Percentiles rank a stretch among this genome's conserved stretches.
Conservation (phyloP, 768 basidiomycete genomes). For the Tricholoma sp. region DNA sequence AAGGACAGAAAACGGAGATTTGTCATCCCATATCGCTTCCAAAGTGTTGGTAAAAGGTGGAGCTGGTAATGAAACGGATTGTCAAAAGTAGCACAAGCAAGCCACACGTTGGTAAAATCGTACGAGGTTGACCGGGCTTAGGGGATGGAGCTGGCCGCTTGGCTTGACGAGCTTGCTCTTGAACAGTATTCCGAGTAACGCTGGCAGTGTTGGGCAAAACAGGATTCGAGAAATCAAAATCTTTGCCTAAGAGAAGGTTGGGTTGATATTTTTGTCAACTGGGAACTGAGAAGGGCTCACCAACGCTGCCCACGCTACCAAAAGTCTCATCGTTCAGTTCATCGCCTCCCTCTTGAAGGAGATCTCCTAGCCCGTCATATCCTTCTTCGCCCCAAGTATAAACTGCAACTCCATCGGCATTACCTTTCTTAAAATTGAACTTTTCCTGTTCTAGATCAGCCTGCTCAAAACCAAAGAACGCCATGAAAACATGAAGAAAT, state of each 20-base stretch:
- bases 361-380: conserved; percentile 86
- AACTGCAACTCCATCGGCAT: conserved; percentile 75
- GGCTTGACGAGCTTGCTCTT: conserved; percentile 19
- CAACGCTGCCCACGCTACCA: conserved; percentile 63
- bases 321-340: conserved; percentile 98
- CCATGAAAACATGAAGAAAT: conserved; percentile 47
- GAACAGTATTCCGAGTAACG: conserved; percentile 12
- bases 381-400: conserved; percentile 91
- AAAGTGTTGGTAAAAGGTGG: conserved; percentile 43
- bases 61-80: conserved; percentile 21
- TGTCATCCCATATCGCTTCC: conserved; percentile 81
- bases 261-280: conserved; percentile 5
- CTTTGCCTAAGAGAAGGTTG: conserved; percentile 55
- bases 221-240: conserved; percentile 79
- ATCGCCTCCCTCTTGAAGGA: conserved; percentile 84
- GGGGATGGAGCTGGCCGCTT: conserved; percentile 14
- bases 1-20: conserved; percentile 67
- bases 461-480: conserved; percentile 77
- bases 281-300: conserved; percentile 40
- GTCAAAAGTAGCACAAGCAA: conserved; percentile 10
- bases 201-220: conserved; percentile 28
- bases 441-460: conserved; percentile 61
- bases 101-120: conserved; percentile 12
- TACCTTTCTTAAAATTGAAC: conserved; percentile 46
- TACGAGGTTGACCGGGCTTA: conserved; percentile 21